A percentile compares a stretch with the other conserved stretches of the same genome.
Conservation (phyloP, 23 red algal species). For the Cyanidiococcus yangmingshanensis region DNA sequence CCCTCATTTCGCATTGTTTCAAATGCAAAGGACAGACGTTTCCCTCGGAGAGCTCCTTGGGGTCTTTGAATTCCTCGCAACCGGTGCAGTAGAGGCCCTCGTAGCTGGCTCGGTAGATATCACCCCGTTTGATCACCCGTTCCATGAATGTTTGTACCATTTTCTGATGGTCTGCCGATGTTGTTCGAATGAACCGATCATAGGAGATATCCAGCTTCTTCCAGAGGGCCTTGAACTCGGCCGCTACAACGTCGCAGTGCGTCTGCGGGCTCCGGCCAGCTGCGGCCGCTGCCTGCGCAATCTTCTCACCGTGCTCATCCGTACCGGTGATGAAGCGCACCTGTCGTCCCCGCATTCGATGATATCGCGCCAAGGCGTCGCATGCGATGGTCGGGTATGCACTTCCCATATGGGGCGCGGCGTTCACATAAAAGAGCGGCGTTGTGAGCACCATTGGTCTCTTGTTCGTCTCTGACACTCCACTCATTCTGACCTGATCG, state of each 20-base stretch:
- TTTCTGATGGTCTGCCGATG: slow-evolving; percentile 29
- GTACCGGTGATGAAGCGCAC: slow-evolving; percentile 64
- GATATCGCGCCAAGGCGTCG: slow-evolving; percentile 73
- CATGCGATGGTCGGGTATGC: slow-evolving; percentile 93
- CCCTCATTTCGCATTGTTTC: slow-evolving; percentile 33
- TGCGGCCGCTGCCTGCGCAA: slow-evolving; percentile 53
- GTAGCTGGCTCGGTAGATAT: slow-evolving; percentile 90
- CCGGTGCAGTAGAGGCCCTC: slow-evolving; percentile 91
- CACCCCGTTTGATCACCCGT: slow-evolving; percentile 55
- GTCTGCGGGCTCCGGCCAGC: slow-evolving; percentile 23
- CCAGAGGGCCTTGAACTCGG: slow-evolving; percentile 52
- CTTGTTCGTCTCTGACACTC: no score
- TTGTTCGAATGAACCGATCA: slow-evolving; percentile 82
- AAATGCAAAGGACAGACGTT: slow-evolving; percentile 70
- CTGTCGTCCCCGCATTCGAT: slow-evolving; percentile 37
- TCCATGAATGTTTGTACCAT: slow-evolving; percentile 76
- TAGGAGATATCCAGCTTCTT: slow-evolving; percentile 34
- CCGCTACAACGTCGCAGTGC: slow-evolving; percentile 54
- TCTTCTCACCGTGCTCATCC: slow-evolving; percentile 98
- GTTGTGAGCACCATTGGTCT: slow-evolving; percentile 47
- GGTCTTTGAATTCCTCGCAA: slow-evolving; percentile 97
- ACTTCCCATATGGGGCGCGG: slow-evolving; percentile 83
- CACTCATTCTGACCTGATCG: no score
- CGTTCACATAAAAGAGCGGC: slow-evolving; percentile 89
- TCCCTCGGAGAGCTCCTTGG: slow-evolving; percentile 49